Percentiles rank a stretch among this genome's conserved stretches.
Conservation (phyloP, 257 asterid species). For the Echium plantagineum region DNA sequence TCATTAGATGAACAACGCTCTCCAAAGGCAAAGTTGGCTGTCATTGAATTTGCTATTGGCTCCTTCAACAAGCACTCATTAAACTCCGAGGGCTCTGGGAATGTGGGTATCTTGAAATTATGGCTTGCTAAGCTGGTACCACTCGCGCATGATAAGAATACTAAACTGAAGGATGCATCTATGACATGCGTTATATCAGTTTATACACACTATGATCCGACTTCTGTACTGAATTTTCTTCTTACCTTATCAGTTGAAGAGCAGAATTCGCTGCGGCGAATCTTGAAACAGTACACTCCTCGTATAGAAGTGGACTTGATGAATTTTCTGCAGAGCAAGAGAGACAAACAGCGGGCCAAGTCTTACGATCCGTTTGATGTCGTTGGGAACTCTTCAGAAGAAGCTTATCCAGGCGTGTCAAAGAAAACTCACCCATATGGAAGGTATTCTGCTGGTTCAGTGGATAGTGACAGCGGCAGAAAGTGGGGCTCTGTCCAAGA, state of each 20-base stretch:
- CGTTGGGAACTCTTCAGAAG: slow-evolving; percentile 90
- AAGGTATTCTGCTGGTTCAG: slow-evolving; percentile 86
- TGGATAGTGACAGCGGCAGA: slow-evolving; percentile 82
- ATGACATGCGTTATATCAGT: slow-evolving; percentile 84
- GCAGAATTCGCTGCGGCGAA: slow-evolving; percentile 89
- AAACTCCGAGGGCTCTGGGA: slow-evolving; percentile 71
- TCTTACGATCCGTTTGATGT: slow-evolving; percentile 78
- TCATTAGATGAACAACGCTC: slow-evolving; percentile 98
- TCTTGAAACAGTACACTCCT: slow-evolving; percentile 93
- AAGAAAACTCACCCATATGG: slow-evolving; percentile 67
- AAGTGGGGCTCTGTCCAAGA: slow-evolving; percentile 61
- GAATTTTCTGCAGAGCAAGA: slow-evolving; percentile 91
- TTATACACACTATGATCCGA: slow-evolving; percentile 74
- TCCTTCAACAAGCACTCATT: slow-evolving; percentile 80
- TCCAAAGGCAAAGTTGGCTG: slow-evolving; percentile 97
- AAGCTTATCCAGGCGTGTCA: slow-evolving; percentile 58
- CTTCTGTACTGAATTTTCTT: slow-evolving; percentile 69
- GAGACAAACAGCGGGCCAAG: slow-evolving; percentile 77
- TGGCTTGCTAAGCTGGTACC: slow-evolving; percentile 94
- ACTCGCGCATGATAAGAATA: slow-evolving; percentile 76
- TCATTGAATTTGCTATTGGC: slow-evolving; percentile 83
- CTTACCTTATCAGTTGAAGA: slow-evolving; percentile 93
- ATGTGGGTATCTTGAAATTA: slow-evolving; percentile 82
- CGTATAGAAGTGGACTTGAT: slow-evolving; percentile 97
- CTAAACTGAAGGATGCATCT: slow-evolving; percentile 90